Conservation (phyloP, 2,329 filamentous ascomycete genomes). For the Penicillium sp. region DNA sequence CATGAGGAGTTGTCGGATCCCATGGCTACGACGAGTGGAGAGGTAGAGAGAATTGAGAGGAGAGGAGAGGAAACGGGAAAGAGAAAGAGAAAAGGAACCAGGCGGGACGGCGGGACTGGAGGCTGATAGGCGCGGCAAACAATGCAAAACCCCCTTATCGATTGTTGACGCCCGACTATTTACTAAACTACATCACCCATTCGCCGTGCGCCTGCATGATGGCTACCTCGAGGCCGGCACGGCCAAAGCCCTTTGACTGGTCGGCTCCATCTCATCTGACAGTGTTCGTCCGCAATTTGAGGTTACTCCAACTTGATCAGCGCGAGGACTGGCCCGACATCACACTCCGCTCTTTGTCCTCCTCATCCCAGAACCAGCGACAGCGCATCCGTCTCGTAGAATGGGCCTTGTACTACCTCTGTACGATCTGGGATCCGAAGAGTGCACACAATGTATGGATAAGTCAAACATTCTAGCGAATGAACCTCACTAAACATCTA, state of each 20-base stretch:
- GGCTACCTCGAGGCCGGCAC: conserved; percentile 32
- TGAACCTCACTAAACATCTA: not conserved
- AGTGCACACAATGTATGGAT: conserved; percentile 66
- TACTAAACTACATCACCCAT: conserved; percentile 11
- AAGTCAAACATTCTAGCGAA: not conserved
- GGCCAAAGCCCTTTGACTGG: conserved; percentile 37
- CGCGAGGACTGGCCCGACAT: conserved; percentile 78
- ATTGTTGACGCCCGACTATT: conserved; percentile 23
- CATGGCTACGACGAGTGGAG: conserved; percentile 21
- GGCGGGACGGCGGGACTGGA: not conserved
- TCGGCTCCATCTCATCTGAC: conserved; percentile 53
- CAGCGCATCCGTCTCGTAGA: conserved; percentile 79
- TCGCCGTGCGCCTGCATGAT: conserved; percentile 21
- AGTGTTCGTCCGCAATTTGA: conserved; percentile 79
- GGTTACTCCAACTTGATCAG: conserved; percentile 75
- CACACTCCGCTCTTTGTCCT: conserved; percentile 66
- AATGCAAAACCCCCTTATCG: conserved; percentile 26
- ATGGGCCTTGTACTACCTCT: conserved; percentile 88
- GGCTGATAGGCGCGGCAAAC: conserved; percentile 20
- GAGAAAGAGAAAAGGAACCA: conserved; percentile 2
- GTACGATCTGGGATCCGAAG: conserved; percentile 75
- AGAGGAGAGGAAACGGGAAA: conserved; percentile 7
- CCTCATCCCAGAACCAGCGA: conserved; percentile 71
- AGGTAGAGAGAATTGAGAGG: not conserved
- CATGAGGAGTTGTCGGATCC: conserved; percentile 32